Conservation (phyloP, 2,329 filamentous ascomycete genomes). For the Scopulariopsis brevicaulis region DNA sequence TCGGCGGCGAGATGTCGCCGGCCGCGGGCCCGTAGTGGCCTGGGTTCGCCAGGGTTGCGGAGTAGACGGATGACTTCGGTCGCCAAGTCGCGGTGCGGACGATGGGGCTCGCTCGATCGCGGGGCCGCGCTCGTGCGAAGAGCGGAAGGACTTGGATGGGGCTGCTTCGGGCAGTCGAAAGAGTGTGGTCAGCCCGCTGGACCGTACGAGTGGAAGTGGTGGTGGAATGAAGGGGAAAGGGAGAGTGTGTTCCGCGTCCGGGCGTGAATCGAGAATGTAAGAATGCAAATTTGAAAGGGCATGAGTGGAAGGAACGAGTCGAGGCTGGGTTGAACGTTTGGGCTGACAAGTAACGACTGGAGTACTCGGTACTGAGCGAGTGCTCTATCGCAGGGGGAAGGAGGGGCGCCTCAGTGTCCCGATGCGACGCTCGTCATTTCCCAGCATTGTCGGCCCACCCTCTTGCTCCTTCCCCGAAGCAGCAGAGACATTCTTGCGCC, state of each 20-base stretch:
- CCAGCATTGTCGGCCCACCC: background rate
- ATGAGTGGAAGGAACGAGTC: background rate
- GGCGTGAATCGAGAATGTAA: background rate
- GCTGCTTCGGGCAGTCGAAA: background rate
- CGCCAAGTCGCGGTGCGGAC: slow-evolving; percentile 5
- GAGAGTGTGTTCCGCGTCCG: background rate
- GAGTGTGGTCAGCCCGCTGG: background rate
- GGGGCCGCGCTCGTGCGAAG: background rate
- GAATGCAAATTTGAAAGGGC: background rate
- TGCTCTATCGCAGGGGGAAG: background rate
- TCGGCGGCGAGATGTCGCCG: slow-evolving; percentile 41
- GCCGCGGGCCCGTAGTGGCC: slow-evolving; percentile 2
- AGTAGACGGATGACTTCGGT: slow-evolving; percentile 7
- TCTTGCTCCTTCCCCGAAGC: background rate
- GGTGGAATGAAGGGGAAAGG: background rate
- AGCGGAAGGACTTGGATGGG: background rate
- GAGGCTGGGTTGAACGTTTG: background rate
- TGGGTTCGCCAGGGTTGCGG: slow-evolving; percentile 10
- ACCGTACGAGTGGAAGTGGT: background rate
- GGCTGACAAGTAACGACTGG: background rate
- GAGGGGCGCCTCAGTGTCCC: background rate
- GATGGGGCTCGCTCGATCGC: background rate
- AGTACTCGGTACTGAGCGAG: background rate
- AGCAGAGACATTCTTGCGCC: background rate
- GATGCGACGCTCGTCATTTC: background rate